Conservation (phyloP, 331 rosid genomes). For the Telfairia occidentalis region DNA sequence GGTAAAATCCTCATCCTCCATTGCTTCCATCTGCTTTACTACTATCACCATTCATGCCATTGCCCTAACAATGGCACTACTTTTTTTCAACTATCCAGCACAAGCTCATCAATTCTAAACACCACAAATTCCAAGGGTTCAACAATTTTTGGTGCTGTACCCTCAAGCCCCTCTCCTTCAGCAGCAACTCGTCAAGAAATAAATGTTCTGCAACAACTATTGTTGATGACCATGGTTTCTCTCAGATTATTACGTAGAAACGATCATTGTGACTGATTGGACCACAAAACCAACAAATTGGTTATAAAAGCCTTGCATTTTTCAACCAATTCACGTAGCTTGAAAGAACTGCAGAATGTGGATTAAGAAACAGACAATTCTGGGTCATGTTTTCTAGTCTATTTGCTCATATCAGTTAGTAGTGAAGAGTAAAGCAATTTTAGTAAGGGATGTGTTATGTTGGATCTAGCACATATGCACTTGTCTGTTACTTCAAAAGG, state of each 20-base stretch:
- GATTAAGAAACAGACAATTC: neutral
- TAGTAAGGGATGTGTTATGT: neutral
- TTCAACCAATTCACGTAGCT: neutral
- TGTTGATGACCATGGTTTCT: constrained; percentile 3
- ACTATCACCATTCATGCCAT: neutral
- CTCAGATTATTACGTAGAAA: neutral
- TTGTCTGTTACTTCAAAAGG: neutral
- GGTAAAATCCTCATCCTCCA: constrained; percentile 30
- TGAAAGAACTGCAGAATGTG: neutral
- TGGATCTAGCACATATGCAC: neutral
- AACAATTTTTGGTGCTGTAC: constrained; percentile 80
- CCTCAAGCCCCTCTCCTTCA: constrained; percentile 52
- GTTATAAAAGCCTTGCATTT: neutral
- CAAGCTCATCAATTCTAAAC: constrained; percentile 70
- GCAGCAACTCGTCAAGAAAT: constrained; percentile 22
- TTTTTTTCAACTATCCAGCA: constrained; percentile 36
- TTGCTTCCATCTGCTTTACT: neutral
- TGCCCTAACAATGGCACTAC: neutral
- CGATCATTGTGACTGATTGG: neutral
- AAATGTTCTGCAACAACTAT: constrained; percentile 8
- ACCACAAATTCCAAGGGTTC: constrained; percentile 85
- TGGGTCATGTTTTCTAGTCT: neutral
- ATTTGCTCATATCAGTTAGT: neutral
- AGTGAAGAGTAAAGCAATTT: neutral
- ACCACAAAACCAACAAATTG: neutral